phyloP scores from a whole-genome alignment of 345 rosid genomes.

The Euphorbia pulcherrima region DNA sequence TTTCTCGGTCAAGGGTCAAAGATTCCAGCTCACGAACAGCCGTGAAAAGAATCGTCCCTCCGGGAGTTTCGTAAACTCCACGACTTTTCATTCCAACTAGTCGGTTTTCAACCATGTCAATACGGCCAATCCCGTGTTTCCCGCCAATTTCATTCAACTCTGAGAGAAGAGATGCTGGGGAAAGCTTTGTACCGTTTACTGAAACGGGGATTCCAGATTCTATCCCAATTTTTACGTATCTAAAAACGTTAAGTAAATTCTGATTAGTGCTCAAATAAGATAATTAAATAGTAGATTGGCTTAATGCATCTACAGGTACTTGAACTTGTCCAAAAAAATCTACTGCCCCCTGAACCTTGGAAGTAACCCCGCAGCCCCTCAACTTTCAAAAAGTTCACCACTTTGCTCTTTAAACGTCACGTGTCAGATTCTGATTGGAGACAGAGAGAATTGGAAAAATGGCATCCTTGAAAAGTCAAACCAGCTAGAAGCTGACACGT shows the following conservation, averaged over 20 bases:
- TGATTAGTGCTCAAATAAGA: neutral
- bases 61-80: constrained; percentile 97
- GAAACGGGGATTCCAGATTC: constrained; percentile 74
- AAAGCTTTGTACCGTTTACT: constrained; percentile 55
- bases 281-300: too few species aligned
- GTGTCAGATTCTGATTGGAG: too few species aligned
- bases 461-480: too few species aligned
- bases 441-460: too few species aligned
- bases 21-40: constrained; percentile 82
- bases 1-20: constrained; percentile 75
- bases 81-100: constrained; percentile 96
- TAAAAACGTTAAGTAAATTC: constrained; percentile 20
- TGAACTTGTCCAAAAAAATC: too few species aligned
- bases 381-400: too few species aligned
- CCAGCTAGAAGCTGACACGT: too few species aligned
- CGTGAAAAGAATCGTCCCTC: constrained; percentile 80
- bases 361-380: too few species aligned
- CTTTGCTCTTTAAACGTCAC: too few species aligned
- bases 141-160: constrained; percentile 76
- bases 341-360: too few species aligned
- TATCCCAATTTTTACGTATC: constrained; percentile 68
- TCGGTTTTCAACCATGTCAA: constrained; percentile 91
- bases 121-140: constrained; percentile 75
- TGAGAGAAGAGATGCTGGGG: constrained; percentile 72
- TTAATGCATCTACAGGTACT: too few species aligned